Percentiles rank a stretch among this genome's conserved stretches.
These are phyloP conservation scores for Fomitopsis palustris DNA, from an alignment of 1,284 basidiomycete genomes.

Conservation along the genomic window DNA sequence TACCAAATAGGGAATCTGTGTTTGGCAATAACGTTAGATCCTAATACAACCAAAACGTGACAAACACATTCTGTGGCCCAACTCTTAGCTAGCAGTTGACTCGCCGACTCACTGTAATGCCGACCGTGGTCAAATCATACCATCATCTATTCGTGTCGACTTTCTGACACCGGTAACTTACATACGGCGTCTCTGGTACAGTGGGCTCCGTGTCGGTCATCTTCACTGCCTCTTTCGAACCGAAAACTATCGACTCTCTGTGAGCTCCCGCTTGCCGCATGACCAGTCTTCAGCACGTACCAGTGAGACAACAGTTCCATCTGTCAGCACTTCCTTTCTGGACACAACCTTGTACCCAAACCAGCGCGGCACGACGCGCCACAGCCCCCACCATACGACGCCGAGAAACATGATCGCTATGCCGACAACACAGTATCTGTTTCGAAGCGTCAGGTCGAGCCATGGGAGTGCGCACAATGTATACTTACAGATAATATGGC, in stretches of 20 bases:
- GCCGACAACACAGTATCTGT: conserved; percentile 53
- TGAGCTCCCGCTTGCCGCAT: neutral
- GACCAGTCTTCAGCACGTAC: conserved; percentile 31
- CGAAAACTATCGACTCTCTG: neutral
- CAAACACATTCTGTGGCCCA: neutral
- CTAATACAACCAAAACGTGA: neutral
- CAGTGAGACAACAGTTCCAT: conserved; percentile 54
- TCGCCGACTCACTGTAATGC: no score
- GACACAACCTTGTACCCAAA: conserved; percentile 48
- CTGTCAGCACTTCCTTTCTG: conserved; percentile 43
- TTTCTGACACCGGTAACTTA: neutral
- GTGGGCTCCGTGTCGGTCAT: neutral
- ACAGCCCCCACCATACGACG: conserved; percentile 51
- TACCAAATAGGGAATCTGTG: neutral
- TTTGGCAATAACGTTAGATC: neutral
- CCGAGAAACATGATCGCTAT: conserved; percentile 46
- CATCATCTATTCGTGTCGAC: no score
- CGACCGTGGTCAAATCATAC: no score
- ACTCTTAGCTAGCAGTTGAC: no score
- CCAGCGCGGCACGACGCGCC: conserved; percentile 48
- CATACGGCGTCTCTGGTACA: neutral
- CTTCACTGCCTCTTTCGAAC: neutral
- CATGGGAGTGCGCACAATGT: neutral
- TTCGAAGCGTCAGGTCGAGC: neutral
- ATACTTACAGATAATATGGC: conserved; percentile 51